Base-by-base conservation (phyloP, 345 rosid species). In the Acer saccharum region DNA sequence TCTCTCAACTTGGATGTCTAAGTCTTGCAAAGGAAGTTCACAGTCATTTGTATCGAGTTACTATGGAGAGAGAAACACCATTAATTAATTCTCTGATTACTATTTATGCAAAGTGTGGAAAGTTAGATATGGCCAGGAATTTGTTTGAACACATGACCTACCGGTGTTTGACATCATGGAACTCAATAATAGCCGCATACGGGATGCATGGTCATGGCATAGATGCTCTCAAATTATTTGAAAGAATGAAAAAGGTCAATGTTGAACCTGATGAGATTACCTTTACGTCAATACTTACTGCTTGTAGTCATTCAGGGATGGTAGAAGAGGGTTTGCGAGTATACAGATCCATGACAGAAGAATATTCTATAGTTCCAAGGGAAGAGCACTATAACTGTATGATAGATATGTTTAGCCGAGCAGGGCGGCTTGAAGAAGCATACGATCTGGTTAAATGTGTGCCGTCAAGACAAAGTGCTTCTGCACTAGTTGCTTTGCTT, bases 241-340 rank as follows among this genome's bases (percentile, higher is more conserved):
- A 66, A 46, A 68, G 16, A 55, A 84, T 84, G 87, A 70, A 65
- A 61, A 55, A 17, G n/a, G 74, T 73, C 14, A 72, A 64, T 25
- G 20, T 84, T 17, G 71, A 69, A 16, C 84, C 87, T 7, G 84
- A 84, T 79, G 78, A 78, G 65, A 39, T 75, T 55, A 77, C 86
- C 77, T 80, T 83, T 50, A 81, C 86, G 10, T 83, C 86, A 1
- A 76, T 83, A 65, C 82, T 83, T 39, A 74, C 75, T 68, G 84
- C 86, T 27, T 83, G 86, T 76, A 83, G 86, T 69, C 86, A 80
- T 41, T 83, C 86, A 4, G 84, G 86, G 14, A 61, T 83, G 77
- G 79, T 83, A 50, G 80, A 80, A 61, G 84, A 83, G 21, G 86
- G 86, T 52, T 44, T 83, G 58, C 65, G 16, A 52, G 65, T 64